phyloP scores from a whole-genome alignment of 495 filamentous ascomycete genomes.

The Penicillium pulvis region DNA sequence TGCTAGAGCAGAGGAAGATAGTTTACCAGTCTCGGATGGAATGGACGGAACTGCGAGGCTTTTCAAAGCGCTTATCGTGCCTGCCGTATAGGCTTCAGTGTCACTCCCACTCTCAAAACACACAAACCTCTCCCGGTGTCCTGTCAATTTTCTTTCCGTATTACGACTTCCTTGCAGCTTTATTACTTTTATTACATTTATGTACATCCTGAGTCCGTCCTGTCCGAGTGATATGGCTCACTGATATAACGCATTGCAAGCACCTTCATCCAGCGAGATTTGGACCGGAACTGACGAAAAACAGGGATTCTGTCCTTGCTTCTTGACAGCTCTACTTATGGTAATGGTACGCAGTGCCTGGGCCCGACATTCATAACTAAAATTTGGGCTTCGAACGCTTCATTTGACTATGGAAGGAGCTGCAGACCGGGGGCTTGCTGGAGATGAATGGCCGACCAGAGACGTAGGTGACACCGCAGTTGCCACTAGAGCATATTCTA shows the following conservation, averaged over 20 bases:
- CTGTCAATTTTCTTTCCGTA: background rate
- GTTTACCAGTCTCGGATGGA: background rate
- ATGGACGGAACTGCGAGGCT: no score
- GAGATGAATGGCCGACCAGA: constrained; percentile 54
- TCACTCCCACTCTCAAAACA: background rate
- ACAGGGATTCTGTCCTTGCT: background rate
- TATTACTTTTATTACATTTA: background rate
- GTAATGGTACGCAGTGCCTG: background rate
- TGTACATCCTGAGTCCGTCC: background rate
- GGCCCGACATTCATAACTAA: background rate
- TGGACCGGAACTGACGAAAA: background rate
- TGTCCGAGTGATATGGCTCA: background rate
- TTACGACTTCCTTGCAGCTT: background rate
- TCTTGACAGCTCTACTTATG: no score
- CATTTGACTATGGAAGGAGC: background rate
- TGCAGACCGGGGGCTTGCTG: background rate
- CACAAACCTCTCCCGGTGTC: background rate
- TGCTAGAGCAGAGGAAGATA: background rate
- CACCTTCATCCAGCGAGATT: background rate
- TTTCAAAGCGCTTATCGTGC: background rate
- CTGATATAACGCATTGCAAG: background rate
- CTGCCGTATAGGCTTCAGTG: background rate
- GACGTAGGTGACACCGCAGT: constrained; percentile 56
- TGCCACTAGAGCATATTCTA: background rate
- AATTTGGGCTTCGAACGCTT: background rate